A percentile compares a stretch with the other conserved stretches of the same genome.
phyloP scores from a whole-genome alignment of 2,329 filamentous ascomycete genomes.

The Paracamarosporium sp. region DNA sequence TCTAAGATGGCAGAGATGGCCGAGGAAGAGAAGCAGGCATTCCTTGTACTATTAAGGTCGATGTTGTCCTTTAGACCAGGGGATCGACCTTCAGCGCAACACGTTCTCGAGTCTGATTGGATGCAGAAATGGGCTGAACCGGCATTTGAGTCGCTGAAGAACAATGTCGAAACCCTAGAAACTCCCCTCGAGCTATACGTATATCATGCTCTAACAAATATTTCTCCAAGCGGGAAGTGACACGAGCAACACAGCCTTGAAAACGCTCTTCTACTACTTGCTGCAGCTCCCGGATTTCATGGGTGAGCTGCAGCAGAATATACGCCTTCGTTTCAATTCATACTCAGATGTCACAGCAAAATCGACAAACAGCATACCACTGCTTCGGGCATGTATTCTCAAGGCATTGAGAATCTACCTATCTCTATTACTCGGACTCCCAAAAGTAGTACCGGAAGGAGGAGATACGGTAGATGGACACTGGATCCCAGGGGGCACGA shows the following conservation, averaged over 20 bases:
- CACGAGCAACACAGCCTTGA: conserved; percentile 45
- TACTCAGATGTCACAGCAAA: conserved; percentile 24
- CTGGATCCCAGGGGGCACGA: conserved; percentile 20
- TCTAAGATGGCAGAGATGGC: conserved; percentile 8
- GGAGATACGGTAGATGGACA: conserved; percentile 19
- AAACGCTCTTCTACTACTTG: conserved; percentile 37
- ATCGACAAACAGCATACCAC: conserved; percentile 14
- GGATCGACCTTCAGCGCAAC: conserved; percentile 15
- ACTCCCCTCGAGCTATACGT: not conserved
- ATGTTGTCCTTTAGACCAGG: conserved; percentile 17
- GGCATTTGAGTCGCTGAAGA: conserved; percentile 8
- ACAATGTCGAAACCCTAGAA: not conserved
- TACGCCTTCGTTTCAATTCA: conserved; percentile 18
- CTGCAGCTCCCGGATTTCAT: conserved; percentile 13
- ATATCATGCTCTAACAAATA: not conserved
- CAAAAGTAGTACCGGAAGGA: conserved; percentile 13
- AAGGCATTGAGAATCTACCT: conserved; percentile 29
- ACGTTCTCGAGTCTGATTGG: conserved; percentile 18
- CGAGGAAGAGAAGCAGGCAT: conserved; percentile 13
- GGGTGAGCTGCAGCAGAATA: conserved; percentile 22
- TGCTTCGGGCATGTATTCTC: conserved; percentile 23
- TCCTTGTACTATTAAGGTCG: conserved; percentile 13
- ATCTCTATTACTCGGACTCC: conserved; percentile 19
- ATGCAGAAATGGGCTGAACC: conserved; percentile 17
- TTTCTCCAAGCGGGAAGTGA: conserved; percentile 46